A percentile compares a stretch with the other conserved stretches of the same genome.
Conservation (phyloP, 2,329 filamentous ascomycete genomes). For the Coniochaeta ligniaria region DNA sequence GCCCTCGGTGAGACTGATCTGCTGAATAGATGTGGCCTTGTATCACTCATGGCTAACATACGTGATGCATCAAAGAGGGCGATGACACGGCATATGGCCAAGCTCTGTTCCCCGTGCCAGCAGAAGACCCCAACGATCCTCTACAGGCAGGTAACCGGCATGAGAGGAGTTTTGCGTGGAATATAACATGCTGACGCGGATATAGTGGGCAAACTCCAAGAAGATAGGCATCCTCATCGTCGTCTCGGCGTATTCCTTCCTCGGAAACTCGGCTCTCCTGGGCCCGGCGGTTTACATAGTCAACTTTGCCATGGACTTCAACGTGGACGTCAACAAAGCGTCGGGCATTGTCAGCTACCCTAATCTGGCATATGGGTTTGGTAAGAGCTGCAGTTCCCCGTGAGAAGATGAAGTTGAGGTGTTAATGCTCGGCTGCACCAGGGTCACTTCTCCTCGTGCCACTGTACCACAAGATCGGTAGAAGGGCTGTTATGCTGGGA, state of each 20-base stretch:
- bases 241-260: slow-evolving; percentile 48
- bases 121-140: slow-evolving; percentile 54
- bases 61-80: slow-evolving; percentile 31
- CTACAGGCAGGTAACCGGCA: slow-evolving; percentile 18
- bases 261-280: slow-evolving; percentile 48
- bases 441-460: slow-evolving; percentile 48
- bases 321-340: slow-evolving; percentile 39
- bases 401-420: not conserved
- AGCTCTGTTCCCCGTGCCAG: slow-evolving; percentile 53
- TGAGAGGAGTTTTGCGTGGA: not conserved
- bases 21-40: not conserved
- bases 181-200: not conserved
- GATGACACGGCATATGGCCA: slow-evolving; percentile 54
- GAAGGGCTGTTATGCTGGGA: slow-evolving; percentile 33
- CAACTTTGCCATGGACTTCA: slow-evolving; percentile 44
- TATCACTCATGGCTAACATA: not conserved
- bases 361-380: slow-evolving; percentile 53
- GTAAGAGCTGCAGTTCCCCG: slow-evolving; percentile 14
- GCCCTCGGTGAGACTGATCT: slow-evolving; percentile 21
- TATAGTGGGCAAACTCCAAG: slow-evolving; percentile 45
- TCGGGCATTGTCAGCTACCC: slow-evolving; percentile 52
- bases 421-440: slow-evolving; percentile 7
- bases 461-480: slow-evolving; percentile 43
- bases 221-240: slow-evolving; percentile 49
- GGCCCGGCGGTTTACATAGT: slow-evolving; percentile 52